Conservation (phyloP, 306 rosid genomes). For the Dalbergia oliveri region DNA sequence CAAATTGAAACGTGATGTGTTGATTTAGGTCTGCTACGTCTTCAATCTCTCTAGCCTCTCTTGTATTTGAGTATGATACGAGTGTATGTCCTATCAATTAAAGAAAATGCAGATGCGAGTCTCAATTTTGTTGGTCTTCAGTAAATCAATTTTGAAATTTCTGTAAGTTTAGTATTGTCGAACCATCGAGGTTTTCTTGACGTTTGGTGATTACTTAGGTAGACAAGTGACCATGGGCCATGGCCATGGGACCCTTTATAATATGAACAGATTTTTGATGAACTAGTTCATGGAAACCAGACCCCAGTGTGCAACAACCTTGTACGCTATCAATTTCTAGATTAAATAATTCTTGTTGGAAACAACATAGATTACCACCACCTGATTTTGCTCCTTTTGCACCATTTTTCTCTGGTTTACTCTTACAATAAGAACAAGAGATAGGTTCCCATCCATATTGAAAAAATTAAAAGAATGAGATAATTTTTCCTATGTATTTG, state of each 20-base stretch:
- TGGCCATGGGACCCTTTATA: background rate
- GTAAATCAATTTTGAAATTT: background rate
- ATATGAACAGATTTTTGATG: background rate
- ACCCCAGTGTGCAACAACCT: background rate
- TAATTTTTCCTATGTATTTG: background rate
- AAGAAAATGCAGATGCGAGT: slow-evolving; percentile 6
- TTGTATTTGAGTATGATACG: background rate
- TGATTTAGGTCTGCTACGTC: background rate
- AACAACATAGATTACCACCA: background rate
- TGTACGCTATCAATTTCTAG: too few species aligned
- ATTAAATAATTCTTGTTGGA: too few species aligned
- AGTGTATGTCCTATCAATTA: background rate
- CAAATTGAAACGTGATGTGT: background rate
- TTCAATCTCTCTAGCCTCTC: background rate
- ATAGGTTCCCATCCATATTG: background rate
- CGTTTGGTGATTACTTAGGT: background rate
- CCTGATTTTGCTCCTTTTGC: background rate
- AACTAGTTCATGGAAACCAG: background rate
- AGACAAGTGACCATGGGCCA: background rate
- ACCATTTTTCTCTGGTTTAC: background rate
- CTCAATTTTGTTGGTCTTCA: slow-evolving; percentile 1
- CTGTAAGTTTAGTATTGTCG: slow-evolving; percentile 2
- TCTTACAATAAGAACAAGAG: too few species aligned
- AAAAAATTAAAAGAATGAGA: background rate
- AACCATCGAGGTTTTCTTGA: background rate